Evolutionary conservation across 352 stramenopile genomes (phyloP), one percentile per base, ranked within the genome.

Genomic region (Phytophthora citrophthora): DNA sequence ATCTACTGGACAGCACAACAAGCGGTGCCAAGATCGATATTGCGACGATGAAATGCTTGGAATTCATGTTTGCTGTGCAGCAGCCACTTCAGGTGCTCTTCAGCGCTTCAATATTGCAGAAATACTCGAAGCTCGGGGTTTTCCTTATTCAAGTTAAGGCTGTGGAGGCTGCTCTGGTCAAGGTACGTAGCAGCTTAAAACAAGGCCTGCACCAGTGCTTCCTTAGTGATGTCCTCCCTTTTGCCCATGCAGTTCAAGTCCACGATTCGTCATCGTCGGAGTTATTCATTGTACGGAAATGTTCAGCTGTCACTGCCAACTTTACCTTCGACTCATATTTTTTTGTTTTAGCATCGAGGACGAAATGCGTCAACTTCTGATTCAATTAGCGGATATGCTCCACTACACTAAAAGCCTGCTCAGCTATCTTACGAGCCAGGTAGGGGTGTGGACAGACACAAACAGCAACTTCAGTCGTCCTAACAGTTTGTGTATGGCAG

Each of bases 401-500:
- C 83, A 94, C 52, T 94, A 88, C 60, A 88, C 83, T 0, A 83
- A 88, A 49, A 79, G 73, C 27, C 61, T 94, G 16, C 59, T 92
- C 16, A 77, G 70, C 26, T 94, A 91, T 60, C 74, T 94, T 20
- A 77, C 77, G 8, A 86, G 77, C 51, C 83, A 91, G 74, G 83
- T 89, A 69, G 12, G 54, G 40, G n/a, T 79, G 54, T 24, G 36
- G 38, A 29, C n/a, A 7, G 20, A 51, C 26, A 45, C 20, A 43
- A 16, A 45, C 13, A 12, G n/a, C 18, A 47, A 51, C 7, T 24
- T 61, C 18, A 57, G 43, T 52, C 29, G 29, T 59, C 23, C 34
- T 20, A 40, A 31, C 55, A 53, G 16, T 49, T 29, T 4, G 16
- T 26, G 1, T 53, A 20, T 24, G 29, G 44, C 48, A 81, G 73